phyloP scores from a whole-genome alignment of 2,329 filamentous ascomycete genomes.

The Sporothrix luriei region DNA sequence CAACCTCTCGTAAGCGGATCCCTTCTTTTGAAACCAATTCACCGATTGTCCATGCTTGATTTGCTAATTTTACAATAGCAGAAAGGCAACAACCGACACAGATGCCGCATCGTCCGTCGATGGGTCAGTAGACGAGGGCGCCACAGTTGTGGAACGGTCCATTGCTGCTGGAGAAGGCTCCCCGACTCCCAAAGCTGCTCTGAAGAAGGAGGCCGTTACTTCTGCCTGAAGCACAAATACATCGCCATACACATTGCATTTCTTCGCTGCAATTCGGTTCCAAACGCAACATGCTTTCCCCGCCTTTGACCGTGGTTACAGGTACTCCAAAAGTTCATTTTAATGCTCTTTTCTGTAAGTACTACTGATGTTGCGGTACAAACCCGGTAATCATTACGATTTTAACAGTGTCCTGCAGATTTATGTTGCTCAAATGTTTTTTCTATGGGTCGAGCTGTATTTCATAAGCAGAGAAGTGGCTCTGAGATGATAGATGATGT shows the following conservation, averaged over 20 bases:
- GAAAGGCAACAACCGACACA: conserved; percentile 48
- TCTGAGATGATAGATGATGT: neutral
- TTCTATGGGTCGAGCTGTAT: conserved; percentile 2
- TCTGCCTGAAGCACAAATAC: neutral
- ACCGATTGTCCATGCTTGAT: neutral
- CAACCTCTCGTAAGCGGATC: neutral
- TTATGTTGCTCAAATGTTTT: neutral
- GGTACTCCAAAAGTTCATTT: neutral
- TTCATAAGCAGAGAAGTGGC: neutral
- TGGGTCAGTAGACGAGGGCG: conserved; percentile 54
- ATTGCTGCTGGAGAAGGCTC: conserved; percentile 42
- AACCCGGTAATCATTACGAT: neutral
- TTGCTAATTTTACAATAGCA: conserved; percentile 37
- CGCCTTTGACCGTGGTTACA: neutral
- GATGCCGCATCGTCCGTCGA: conserved; percentile 51
- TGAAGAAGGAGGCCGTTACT: conserved; percentile 11
- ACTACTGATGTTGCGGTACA: neutral
- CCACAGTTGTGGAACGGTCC: conserved; percentile 57
- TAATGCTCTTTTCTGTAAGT: neutral
- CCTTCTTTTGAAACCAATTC: neutral
- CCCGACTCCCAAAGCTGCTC: conserved; percentile 25
- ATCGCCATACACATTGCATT: neutral
- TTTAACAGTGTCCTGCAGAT: neutral
- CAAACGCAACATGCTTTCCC: neutral
- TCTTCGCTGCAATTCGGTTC: neutral